Evolutionary conservation across 805 yeast species (phyloP).

Genomic region (Cyberlindnera misumaiensis): DNA sequence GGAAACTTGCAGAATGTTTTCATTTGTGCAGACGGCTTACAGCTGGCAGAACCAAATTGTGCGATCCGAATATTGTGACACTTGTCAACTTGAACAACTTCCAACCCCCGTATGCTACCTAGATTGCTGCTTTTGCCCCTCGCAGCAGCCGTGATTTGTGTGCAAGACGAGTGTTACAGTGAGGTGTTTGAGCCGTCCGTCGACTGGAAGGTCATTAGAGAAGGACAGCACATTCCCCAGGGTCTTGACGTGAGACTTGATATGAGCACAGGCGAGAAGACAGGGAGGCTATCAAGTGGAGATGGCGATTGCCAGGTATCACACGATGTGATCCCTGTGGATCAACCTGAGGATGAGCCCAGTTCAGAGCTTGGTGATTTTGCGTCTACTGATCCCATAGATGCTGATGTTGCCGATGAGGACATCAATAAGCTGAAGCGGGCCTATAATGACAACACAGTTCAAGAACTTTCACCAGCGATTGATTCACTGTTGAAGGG

Average conservation of each 20-base stretch:
- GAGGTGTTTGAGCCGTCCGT: constrained; percentile 51
- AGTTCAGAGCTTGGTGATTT: too few relatives aligned
- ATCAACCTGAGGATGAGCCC: too few relatives aligned
- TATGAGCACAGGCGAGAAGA: constrained; percentile 60
- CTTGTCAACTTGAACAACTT: too few relatives aligned
- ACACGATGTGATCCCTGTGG: too few relatives aligned
- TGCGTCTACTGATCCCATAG: too few relatives aligned
- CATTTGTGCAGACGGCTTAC: too few relatives aligned
- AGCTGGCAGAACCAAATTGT: too few relatives aligned
- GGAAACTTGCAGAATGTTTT: too few relatives aligned
- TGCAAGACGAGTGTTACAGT: constrained; percentile 49
- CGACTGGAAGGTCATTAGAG: constrained; percentile 64
- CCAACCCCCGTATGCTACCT: too few relatives aligned
- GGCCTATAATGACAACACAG: background rate
- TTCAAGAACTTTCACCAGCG: background rate
- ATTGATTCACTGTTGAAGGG: background rate
- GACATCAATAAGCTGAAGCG: background rate
- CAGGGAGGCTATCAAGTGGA: constrained; percentile 49
- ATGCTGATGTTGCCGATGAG: background rate
- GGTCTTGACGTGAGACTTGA: constrained; percentile 68
- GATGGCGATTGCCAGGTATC: background rate
- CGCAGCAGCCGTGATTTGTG: too few relatives aligned
- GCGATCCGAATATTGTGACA: too few relatives aligned
- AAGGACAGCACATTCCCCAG: constrained; percentile 71
- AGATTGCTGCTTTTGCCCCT: too few relatives aligned